Conservation (phyloP, 257 asterid genomes). For the Lantana camara region DNA sequence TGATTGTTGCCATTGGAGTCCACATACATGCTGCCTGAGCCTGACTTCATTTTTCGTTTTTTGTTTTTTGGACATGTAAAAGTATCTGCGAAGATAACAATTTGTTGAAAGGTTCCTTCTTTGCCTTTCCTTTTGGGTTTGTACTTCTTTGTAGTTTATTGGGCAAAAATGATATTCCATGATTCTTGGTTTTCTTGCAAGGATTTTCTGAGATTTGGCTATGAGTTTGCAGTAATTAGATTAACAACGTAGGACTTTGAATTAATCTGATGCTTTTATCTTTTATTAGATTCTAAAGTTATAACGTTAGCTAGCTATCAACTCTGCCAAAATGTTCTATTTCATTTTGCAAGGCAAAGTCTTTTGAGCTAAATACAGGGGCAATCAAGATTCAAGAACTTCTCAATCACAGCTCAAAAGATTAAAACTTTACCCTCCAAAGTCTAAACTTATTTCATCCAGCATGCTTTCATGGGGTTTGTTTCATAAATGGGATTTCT, state of each 20-base stretch:
- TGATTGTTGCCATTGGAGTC: slow-evolving; percentile 78
- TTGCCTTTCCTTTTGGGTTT: not conserved
- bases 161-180: not conserved
- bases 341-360: not conserved
- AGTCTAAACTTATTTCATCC: not conserved
- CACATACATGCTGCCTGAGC: slow-evolving; percentile 69
- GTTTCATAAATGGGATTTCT: too few species aligned
- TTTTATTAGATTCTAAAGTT: too few species aligned
- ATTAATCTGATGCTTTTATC: not conserved
- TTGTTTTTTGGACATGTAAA: not conserved
- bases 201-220: too few species aligned
- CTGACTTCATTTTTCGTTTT: slow-evolving; percentile 12
- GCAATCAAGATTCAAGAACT: not conserved
- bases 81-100: not conserved
- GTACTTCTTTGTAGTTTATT: not conserved
- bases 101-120: not conserved
- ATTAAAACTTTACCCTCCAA: not conserved
- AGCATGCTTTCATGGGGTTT: too few species aligned
- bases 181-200: slow-evolving; percentile 15
- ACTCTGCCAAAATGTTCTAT: not conserved
- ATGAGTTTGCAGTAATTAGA: not conserved
- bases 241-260: not conserved
- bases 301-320: not conserved
- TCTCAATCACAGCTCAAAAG: not conserved
- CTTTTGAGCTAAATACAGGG: not conserved